Percentiles rank a stretch among this genome's conserved stretches.
These are phyloP conservation scores for Taiozyma sp. DNA, from an alignment of 1,139 yeast species.

Conservation along the genomic window DNA sequence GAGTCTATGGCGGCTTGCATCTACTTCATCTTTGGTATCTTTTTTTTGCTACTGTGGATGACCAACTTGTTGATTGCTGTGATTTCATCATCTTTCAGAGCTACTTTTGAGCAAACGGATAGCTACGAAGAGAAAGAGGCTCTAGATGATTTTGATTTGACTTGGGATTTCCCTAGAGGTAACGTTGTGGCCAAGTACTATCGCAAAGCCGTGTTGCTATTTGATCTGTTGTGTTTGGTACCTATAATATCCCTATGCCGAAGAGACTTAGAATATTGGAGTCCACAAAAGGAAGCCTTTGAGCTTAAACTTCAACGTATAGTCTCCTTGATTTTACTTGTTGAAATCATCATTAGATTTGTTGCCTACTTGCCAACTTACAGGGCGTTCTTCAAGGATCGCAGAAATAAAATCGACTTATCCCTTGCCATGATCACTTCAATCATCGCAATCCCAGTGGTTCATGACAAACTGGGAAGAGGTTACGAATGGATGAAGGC, in stretches of 20 bases:
- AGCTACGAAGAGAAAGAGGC: slow-evolving; percentile 18
- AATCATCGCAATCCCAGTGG: slow-evolving; percentile 49
- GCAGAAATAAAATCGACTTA: slow-evolving; percentile 56
- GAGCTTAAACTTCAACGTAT: slow-evolving; percentile 45
- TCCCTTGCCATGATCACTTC: slow-evolving; percentile 54
- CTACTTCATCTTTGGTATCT: slow-evolving; percentile 68
- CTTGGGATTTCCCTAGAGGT: slow-evolving; percentile 13
- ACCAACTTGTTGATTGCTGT: slow-evolving; percentile 83
- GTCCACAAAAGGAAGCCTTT: slow-evolving; percentile 25
- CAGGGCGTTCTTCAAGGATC: slow-evolving; percentile 51
- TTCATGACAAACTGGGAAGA: slow-evolving; percentile 44
- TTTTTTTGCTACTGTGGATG: slow-evolving; percentile 81
- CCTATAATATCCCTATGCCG: slow-evolving; percentile 50
- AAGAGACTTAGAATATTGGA: slow-evolving; percentile 29
- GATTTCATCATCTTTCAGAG: slow-evolving; percentile 70
- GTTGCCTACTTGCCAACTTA: slow-evolving; percentile 52
- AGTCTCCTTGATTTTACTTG: slow-evolving; percentile 43
- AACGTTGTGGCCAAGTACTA: slow-evolving; percentile 18
- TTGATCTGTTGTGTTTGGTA: slow-evolving; percentile 41
- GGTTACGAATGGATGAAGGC: slow-evolving; percentile 75
- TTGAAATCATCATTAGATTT: slow-evolving; percentile 61
- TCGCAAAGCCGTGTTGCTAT: slow-evolving; percentile 38
- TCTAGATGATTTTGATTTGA: slow-evolving; percentile 16
- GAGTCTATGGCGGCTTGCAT: slow-evolving; percentile 75
- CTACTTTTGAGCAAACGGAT: slow-evolving; percentile 39